Percentiles rank a stretch among this genome's conserved stretches.
These are phyloP conservation scores for Saussurea involucrata DNA, from an alignment of 129 eudicot genomes.

Conservation along the genomic window DNA sequence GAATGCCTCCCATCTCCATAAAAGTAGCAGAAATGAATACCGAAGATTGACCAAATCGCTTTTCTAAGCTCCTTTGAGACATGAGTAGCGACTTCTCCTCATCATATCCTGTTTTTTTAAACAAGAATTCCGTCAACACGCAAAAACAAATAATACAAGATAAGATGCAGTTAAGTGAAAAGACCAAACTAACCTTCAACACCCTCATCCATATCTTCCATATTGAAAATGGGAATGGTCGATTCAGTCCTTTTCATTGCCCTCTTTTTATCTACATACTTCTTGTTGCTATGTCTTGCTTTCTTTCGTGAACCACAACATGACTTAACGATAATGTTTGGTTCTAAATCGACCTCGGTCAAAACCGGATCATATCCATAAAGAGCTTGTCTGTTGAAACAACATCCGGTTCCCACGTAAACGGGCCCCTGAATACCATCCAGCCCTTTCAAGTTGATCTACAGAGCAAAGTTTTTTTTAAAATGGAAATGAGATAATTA, in stretches of 20 bases:
- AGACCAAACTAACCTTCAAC: constrained; percentile 28
- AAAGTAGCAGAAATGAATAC: constrained; percentile 49
- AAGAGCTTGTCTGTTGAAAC: constrained; percentile 62
- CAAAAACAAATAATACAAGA: not conserved
- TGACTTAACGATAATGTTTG: constrained; percentile 32
- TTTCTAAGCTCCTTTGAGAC: constrained; percentile 57
- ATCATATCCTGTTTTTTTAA: constrained; percentile 35
- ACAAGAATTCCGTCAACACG: not conserved
- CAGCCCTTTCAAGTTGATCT: constrained; percentile 66
- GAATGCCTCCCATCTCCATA: constrained; percentile 60
- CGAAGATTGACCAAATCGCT: constrained; percentile 61
- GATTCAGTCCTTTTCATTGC: constrained; percentile 41
- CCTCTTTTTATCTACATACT: constrained; percentile 36
- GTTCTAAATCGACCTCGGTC: constrained; percentile 37
- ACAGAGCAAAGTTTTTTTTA: constrained; percentile 11
- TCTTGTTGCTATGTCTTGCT: constrained; percentile 38
- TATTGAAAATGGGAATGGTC: constrained; percentile 36
- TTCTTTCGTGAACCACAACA: constrained; percentile 59
- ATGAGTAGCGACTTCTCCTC: constrained; percentile 48
- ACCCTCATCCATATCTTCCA: constrained; percentile 44
- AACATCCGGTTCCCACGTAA: constrained; percentile 67
- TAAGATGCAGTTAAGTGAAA: constrained; percentile 3
- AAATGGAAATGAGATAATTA: not conserved
- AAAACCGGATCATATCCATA: constrained; percentile 58
- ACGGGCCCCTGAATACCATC: constrained; percentile 70